Percentiles rank a stretch among this genome's conserved stretches.
Conservation (phyloP, 2,329 filamentous ascomycete genomes). For the Aureobasidium melanogenum region DNA sequence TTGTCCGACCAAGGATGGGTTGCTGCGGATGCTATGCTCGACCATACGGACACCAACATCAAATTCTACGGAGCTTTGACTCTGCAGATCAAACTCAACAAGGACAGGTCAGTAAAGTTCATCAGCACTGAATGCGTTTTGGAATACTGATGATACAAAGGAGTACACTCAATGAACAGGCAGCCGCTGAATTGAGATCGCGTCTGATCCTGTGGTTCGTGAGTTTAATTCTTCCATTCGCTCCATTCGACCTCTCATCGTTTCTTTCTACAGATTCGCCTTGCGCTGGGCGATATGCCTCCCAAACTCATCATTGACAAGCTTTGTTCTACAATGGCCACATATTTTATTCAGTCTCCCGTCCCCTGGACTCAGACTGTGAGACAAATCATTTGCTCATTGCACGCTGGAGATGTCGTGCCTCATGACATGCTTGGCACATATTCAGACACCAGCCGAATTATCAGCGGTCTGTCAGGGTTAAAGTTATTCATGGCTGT, state of each 20-base stretch:
- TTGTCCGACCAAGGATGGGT: constrained; percentile 76
- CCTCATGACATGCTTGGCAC: constrained; percentile 13
- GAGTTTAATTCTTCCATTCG: constrained; percentile 1
- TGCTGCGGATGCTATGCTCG: constrained; percentile 67
- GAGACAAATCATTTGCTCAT: constrained; percentile 44
- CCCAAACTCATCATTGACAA: constrained; percentile 56
- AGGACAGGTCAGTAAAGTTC: constrained; percentile 22
- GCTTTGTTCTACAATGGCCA: constrained; percentile 66
- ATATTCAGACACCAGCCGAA: neutral
- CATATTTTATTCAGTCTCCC: constrained; percentile 65
- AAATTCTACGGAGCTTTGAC: constrained; percentile 91
- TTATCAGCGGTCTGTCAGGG: neutral
- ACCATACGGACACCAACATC: constrained; percentile 61
- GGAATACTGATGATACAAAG: constrained; percentile 19
- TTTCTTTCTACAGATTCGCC: neutral
- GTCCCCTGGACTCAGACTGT: constrained; percentile 58
- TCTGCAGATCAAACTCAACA: constrained; percentile 85
- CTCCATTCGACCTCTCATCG: neutral
- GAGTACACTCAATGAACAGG: constrained; percentile 44
- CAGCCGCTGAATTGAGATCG: constrained; percentile 50
- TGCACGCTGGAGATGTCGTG: neutral
- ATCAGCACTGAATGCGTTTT: neutral
- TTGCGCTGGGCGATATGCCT: constrained; percentile 17
- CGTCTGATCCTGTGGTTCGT: constrained; percentile 57
- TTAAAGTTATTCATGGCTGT: neutral